Evolutionary conservation across 106 monocot genomes (phyloP).

Genomic region (Posidonia australis): DNA sequence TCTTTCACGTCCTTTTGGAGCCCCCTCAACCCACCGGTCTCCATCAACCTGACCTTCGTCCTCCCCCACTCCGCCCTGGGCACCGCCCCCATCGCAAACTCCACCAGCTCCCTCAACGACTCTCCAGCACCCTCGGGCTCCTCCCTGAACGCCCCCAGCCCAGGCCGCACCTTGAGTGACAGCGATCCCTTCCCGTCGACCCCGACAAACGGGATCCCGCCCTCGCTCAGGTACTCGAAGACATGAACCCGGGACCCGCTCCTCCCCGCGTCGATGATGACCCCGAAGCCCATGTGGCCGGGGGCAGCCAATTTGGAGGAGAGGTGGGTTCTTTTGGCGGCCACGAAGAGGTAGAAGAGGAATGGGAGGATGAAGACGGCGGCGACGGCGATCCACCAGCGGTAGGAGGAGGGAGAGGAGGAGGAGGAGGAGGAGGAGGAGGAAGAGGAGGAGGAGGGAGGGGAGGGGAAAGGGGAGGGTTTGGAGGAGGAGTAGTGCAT

Average conservation of each 20-base stretch:
- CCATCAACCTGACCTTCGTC: constrained; percentile 73
- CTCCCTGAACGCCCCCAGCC: constrained; percentile 44
- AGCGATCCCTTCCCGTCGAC: constrained; percentile 32
- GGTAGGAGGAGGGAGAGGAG: background rate
- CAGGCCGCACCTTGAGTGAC: constrained; percentile 59
- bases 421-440: background rate
- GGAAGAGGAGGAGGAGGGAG: background rate
- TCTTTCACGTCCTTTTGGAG: constrained; percentile 26
- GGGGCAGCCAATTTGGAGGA: constrained; percentile 7
- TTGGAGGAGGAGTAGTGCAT: background rate
- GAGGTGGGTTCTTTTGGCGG: constrained; percentile 3
- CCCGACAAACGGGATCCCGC: constrained; percentile 20
- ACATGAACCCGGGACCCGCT: constrained; percentile 47
- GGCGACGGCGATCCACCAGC: background rate
- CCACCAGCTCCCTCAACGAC: constrained; percentile 45
- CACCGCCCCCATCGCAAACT: constrained; percentile 57
- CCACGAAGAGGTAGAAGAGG: constrained; percentile 12
- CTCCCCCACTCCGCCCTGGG: constrained; percentile 27
- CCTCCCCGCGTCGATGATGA: constrained; percentile 77
- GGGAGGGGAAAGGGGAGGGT: background rate
- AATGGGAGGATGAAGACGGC: background rate
- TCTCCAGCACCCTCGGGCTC: constrained; percentile 49
- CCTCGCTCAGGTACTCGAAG: constrained; percentile 8
- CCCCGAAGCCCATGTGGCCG: constrained; percentile 18
- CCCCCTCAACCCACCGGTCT: constrained; percentile 69